Evolutionary conservation across 768 basidiomycete genomes (phyloP), one percentile per base, ranked within the genome.

Genomic region (Psilocybe tampanensis): DNA sequence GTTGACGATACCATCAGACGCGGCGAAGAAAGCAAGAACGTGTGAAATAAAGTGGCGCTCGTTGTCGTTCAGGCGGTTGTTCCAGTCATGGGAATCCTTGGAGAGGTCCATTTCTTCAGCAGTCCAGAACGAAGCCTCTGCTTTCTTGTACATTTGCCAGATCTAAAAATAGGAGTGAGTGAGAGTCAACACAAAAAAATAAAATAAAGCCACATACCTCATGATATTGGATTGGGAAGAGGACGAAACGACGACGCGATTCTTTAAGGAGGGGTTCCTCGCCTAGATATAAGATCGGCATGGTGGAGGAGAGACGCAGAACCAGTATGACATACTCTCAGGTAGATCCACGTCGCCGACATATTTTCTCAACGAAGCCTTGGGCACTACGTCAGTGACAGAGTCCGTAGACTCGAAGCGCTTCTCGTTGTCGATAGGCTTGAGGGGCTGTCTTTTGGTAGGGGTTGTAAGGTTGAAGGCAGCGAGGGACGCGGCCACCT

Each of bases 71-170:
- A 98, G 81, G 51, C 86, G 86, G 66, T 84, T 83, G 58, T 87
- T 86, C 95, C 95, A 98, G 77, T 98, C 94, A 57, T 85, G 82
- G 22, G 88, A 64, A 65, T 98, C 95, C 61, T 95, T 87, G n/a
- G 90, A 93, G 9, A 97, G 86, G 68, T 97, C 92, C 76, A 96
- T 90, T 70, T 95, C 94, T 65, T 95, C 94, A 0, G 91, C 92
- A 0, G 94, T 95, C 94, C 94, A 96, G 74, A 95, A 95, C 0
- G 90, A 94, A 0, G 94, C 94, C 65, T 98, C 87, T 0, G 95
- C 94, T 66, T 94, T 91, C 77, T 98, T 98, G 82, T 98, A 98
- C 84, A 94, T 88, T 68, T 89, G 87, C 95, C 95, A 98, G 65
- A 98, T 95, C 94, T 98, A 21, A 11, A 42, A 12, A 53, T 47